A percentile compares a stretch with the other conserved stretches of the same genome.
Evolutionary conservation across 148 eudicot genomes (phyloP).

Genomic region (Heliosperma pusillum): DNA sequence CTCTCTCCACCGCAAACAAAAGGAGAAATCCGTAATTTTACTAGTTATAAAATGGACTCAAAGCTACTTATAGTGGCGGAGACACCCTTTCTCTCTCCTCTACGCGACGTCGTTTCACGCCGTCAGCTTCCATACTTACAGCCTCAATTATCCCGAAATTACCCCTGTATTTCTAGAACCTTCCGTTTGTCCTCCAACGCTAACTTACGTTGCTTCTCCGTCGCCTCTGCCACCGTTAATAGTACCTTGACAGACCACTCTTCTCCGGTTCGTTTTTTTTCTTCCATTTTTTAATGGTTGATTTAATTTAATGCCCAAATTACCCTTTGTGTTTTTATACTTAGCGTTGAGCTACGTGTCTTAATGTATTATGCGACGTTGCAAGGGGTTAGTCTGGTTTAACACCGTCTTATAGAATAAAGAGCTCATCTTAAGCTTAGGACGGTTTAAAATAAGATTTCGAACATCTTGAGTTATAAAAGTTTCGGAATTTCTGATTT

Average conservation of each 20-base stretch:
- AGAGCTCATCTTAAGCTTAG: too few species aligned
- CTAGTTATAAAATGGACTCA: constrained; percentile 32
- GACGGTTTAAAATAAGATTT: too few species aligned
- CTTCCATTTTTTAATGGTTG: neutral
- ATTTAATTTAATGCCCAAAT: too few species aligned
- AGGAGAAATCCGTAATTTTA: too few species aligned
- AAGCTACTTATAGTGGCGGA: constrained; percentile 29
- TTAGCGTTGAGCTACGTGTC: too few species aligned
- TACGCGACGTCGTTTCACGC: constrained; percentile 11
- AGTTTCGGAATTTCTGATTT: too few species aligned
- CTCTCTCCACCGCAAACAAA: neutral
- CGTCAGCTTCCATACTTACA: constrained; percentile 23
- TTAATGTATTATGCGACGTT: too few species aligned
- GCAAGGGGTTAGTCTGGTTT: too few species aligned
- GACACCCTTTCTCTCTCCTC: constrained; percentile 26
- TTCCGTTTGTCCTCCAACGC: constrained; percentile 10
- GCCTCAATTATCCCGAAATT: constrained; percentile 18
- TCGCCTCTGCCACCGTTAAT: constrained; percentile 8
- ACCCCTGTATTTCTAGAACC: constrained; percentile 28
- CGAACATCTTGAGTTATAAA: too few species aligned
- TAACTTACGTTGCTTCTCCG: constrained; percentile 14
- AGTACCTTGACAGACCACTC: constrained; percentile 26
- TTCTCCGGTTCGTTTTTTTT: constrained; percentile 20
- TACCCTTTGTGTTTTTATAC: too few species aligned
- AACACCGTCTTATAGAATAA: too few species aligned